These are phyloP conservation scores for Peronosclerospora sorghi DNA, from an alignment of 352 stramenopile species.

Conservation along the genomic window DNA sequence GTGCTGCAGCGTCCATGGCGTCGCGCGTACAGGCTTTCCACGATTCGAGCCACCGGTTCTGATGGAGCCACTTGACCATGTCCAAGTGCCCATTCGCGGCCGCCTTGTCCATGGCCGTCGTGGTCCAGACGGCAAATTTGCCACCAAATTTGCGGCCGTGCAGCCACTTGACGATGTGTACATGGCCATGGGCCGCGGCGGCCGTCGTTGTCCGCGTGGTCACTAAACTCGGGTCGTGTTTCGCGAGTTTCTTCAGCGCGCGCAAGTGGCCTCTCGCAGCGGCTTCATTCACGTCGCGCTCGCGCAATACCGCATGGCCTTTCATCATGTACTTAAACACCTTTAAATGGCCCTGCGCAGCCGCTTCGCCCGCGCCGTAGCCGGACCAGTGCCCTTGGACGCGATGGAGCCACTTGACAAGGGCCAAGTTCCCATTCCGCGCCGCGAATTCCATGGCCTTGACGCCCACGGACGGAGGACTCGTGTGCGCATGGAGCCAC, in stretches of 20 bases:
- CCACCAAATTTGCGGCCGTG: slow-evolving; percentile 20
- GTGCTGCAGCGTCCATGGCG: slow-evolving; percentile 20
- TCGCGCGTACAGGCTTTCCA: slow-evolving; percentile 24
- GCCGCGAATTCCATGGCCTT: slow-evolving; percentile 23
- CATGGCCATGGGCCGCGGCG: slow-evolving; percentile 15
- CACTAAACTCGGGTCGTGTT: slow-evolving; percentile 3
- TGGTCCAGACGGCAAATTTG: slow-evolving; percentile 22
- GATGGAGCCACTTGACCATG: slow-evolving; percentile 30
- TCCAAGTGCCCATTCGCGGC: slow-evolving; percentile 18
- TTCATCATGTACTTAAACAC: slow-evolving; percentile 32
- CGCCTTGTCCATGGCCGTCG: slow-evolving; percentile 20
- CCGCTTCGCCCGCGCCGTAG: slow-evolving; percentile 22
- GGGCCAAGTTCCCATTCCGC: slow-evolving; percentile 20
- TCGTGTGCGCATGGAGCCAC: slow-evolving; percentile 21
- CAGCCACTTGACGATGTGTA: slow-evolving; percentile 25
- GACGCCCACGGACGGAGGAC: slow-evolving; percentile 17
- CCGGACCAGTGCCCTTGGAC: slow-evolving; percentile 21
- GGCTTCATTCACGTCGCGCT: slow-evolving; percentile 17
- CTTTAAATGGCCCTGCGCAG: slow-evolving; percentile 20
- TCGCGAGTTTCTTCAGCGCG: slow-evolving; percentile 19
- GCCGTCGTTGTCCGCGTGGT: slow-evolving; percentile 20
- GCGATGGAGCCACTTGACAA: slow-evolving; percentile 29
- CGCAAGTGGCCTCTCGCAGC: slow-evolving; percentile 23
- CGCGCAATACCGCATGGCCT: slow-evolving; percentile 17
- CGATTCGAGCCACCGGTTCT: slow-evolving; percentile 20